Evolutionary conservation across 2,329 filamentous ascomycete species (phyloP).

Genomic region (Exophiala xenobiotica): DNA sequence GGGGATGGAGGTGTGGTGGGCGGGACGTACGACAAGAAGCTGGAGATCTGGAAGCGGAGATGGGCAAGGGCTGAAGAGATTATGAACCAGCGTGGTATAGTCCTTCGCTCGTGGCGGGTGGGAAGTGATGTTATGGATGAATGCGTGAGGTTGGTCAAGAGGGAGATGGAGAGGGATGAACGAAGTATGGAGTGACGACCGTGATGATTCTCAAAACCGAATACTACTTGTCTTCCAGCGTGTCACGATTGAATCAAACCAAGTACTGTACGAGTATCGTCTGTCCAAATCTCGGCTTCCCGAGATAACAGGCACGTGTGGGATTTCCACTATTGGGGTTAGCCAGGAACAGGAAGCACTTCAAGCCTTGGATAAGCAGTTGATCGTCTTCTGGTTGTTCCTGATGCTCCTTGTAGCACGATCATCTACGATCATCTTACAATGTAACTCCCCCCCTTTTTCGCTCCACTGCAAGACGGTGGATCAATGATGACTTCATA

Average conservation of each 20-base stretch:
- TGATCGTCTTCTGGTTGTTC: too few species aligned
- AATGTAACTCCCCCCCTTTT: not conserved
- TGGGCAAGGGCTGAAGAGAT: constrained; percentile 48
- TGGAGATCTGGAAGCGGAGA: constrained; percentile 50
- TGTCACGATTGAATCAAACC: too few species aligned
- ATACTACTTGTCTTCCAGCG: too few species aligned
- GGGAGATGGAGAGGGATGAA: constrained; percentile 32
- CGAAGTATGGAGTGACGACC: not conserved
- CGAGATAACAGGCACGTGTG: not conserved
- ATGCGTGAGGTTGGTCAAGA: constrained; percentile 44
- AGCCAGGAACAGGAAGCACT: not conserved
- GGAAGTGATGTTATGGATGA: constrained; percentile 48
- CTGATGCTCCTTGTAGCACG: too few species aligned
- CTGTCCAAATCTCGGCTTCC: too few species aligned
- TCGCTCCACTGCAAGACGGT: not conserved
- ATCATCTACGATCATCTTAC: too few species aligned
- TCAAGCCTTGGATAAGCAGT: not conserved
- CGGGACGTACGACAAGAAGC: constrained; percentile 43
- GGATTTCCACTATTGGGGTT: not conserved
- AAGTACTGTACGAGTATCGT: too few species aligned
- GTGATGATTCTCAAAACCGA: not conserved
- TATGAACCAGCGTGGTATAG: constrained; percentile 43
- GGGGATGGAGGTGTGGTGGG: constrained; percentile 20
- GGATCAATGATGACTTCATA: constrained; percentile 13
- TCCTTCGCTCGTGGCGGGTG: constrained; percentile 47